Percentiles rank a stretch among this genome's conserved stretches.
phyloP scores from a whole-genome alignment of 106 monocot species.

The Gastrodia elata region DNA sequence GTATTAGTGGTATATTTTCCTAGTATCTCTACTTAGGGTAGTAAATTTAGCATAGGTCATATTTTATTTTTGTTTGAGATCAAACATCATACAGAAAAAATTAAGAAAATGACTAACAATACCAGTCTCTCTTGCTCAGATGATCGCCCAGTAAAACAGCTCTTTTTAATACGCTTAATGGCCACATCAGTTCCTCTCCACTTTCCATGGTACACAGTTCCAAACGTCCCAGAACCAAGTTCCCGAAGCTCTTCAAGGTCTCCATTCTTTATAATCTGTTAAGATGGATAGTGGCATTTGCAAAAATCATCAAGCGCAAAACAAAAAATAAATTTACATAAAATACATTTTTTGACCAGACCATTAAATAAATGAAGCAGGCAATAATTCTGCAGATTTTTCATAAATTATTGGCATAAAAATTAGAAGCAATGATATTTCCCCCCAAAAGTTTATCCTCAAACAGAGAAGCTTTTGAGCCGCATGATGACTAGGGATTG shows the following conservation, averaged over 20 bases:
- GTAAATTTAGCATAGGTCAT: neutral
- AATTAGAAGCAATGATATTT: too few species aligned
- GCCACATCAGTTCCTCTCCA: slow-evolving; percentile 98
- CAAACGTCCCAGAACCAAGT: slow-evolving; percentile 89
- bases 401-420: too few species aligned
- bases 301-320: neutral
- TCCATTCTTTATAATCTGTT: slow-evolving; percentile 83
- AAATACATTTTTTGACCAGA: neutral
- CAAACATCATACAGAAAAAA: neutral
- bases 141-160: slow-evolving; percentile 75
- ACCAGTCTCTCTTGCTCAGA: slow-evolving; percentile 94
- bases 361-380: neutral
- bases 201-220: slow-evolving; percentile 94
- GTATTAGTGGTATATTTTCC: too few species aligned
- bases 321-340: neutral
- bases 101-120: slow-evolving; percentile 7
- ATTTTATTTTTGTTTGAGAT: neutral
- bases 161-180: slow-evolving; percentile 91
- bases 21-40: neutral
- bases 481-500: too few species aligned
- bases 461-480: too few species aligned
- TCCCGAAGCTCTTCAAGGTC: slow-evolving; percentile 90
- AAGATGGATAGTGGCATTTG: neutral
- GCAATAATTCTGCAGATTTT: neutral
- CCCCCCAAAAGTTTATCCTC: too few species aligned